These are phyloP conservation scores for Draba incana DNA, from an alignment of 345 rosid species.

Conservation along the genomic window DNA sequence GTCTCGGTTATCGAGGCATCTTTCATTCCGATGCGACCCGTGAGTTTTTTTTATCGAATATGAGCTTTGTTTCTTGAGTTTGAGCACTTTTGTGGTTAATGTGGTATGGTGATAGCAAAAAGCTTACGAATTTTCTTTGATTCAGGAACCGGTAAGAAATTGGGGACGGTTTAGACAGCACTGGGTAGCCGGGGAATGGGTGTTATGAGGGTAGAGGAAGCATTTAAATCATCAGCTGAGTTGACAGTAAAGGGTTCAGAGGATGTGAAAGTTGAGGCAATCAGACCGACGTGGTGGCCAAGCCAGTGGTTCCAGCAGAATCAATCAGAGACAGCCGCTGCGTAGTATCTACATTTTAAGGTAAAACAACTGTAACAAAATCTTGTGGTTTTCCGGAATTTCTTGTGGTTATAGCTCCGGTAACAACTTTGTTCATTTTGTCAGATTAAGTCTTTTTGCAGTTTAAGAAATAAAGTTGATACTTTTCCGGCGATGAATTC, in stretches of 20 bases:
- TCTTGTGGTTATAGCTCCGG: neutral
- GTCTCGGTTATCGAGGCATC: conserved; percentile 80
- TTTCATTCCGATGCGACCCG: conserved; percentile 64
- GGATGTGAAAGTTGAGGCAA: conserved; percentile 63
- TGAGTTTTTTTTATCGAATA: conserved; percentile 42
- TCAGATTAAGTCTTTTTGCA: neutral
- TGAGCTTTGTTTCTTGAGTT: neutral
- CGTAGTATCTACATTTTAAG: conserved; percentile 37
- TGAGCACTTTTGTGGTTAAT: neutral
- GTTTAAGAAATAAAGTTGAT: conserved; percentile 14
- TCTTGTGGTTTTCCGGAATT: neutral
- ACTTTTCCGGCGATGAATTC: neutral
- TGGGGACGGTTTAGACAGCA: conserved; percentile 68
- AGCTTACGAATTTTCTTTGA: conserved; percentile 40
- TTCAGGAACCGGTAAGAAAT: conserved; percentile 62
- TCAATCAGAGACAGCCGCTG: conserved; percentile 45
- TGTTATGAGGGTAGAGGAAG: conserved; percentile 69
- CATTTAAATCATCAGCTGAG: conserved; percentile 49
- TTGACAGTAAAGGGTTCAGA: conserved; percentile 56
- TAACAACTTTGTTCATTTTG: conserved; percentile 7
- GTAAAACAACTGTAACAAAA: neutral
- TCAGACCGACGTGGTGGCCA: conserved; percentile 89
- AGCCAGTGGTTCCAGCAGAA: conserved; percentile 64
- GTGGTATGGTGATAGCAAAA: neutral
- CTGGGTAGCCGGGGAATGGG: conserved; percentile 79